Conservation (phyloP, 208 protist genomes). For the Trypanosoma caninum region DNA sequence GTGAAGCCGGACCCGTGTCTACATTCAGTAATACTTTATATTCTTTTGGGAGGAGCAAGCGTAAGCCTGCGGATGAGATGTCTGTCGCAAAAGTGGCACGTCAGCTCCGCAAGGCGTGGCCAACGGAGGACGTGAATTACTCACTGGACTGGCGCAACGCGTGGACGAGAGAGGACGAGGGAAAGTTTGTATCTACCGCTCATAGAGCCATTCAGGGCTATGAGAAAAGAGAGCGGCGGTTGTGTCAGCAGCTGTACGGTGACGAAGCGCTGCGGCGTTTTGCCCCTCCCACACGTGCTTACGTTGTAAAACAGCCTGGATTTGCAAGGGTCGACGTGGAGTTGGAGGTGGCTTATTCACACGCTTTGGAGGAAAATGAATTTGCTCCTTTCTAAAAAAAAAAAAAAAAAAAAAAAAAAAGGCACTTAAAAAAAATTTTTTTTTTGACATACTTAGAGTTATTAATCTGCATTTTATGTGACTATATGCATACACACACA, state of each 20-base stretch:
- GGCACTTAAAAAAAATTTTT: neutral
- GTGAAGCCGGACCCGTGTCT: neutral
- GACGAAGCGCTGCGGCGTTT: slow-evolving; percentile 1
- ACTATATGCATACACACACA: too few species aligned
- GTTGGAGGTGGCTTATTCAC: slow-evolving; percentile 4
- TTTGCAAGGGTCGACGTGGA: neutral
- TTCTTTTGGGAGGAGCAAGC: neutral
- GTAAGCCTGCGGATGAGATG: neutral
- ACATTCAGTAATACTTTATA: neutral
- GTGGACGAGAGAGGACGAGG: slow-evolving; percentile 10
- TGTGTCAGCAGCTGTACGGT: neutral
- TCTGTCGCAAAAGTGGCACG: neutral
- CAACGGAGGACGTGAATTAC: slow-evolving; percentile 2
- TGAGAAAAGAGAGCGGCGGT: neutral
- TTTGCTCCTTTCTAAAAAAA: neutral
- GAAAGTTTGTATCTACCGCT: neutral
- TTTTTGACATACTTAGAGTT: too few species aligned
- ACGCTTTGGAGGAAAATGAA: neutral
- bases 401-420: neutral
- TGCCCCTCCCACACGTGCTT: neutral
- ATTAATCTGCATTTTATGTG: too few species aligned
- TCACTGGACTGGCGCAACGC: slow-evolving; percentile 5
- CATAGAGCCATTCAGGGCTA: neutral
- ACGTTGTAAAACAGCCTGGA: slow-evolving; percentile 1
- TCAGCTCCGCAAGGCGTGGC: slow-evolving; percentile 1